These are phyloP conservation scores for Amborella trichopoda DNA, from an alignment of 164 flowering plant genomes.

Conservation along the genomic window DNA sequence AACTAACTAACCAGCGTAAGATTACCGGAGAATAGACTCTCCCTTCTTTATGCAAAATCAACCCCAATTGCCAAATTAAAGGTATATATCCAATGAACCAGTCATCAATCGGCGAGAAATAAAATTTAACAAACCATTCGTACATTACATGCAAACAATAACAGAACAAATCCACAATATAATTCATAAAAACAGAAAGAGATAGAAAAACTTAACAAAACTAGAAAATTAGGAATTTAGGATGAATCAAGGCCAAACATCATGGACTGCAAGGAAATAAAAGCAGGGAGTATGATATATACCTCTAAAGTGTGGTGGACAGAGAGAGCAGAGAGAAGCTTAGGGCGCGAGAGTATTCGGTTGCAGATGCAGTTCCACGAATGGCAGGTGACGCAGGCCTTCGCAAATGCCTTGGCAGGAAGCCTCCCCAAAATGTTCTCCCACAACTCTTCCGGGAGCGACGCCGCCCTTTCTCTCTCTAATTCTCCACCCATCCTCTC, in stretches of 20 bases:
- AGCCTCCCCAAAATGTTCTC: conserved; percentile 34
- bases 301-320: conserved; percentile 20
- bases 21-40: too few species aligned
- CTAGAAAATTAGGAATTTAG: neutral
- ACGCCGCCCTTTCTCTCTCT: conserved; percentile 3
- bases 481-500: neutral
- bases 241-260: too few species aligned
- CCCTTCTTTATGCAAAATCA: too few species aligned
- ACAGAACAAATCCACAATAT: too few species aligned
- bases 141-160: too few species aligned
- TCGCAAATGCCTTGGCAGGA: conserved; percentile 47
- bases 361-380: conserved; percentile 35
- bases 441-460: conserved; percentile 33
- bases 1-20: too few species aligned
- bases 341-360: conserved; percentile 46
- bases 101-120: too few species aligned
- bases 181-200: too few species aligned
- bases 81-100: too few species aligned
- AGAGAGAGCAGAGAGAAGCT: conserved; percentile 49
- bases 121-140: too few species aligned
- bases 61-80: too few species aligned
- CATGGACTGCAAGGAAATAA: neutral
- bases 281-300: neutral
- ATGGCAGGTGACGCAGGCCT: conserved; percentile 41
- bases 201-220: neutral